phyloP scores from a whole-genome alignment of 2,329 filamentous ascomycete species.

The Fusarium falciforme region DNA sequence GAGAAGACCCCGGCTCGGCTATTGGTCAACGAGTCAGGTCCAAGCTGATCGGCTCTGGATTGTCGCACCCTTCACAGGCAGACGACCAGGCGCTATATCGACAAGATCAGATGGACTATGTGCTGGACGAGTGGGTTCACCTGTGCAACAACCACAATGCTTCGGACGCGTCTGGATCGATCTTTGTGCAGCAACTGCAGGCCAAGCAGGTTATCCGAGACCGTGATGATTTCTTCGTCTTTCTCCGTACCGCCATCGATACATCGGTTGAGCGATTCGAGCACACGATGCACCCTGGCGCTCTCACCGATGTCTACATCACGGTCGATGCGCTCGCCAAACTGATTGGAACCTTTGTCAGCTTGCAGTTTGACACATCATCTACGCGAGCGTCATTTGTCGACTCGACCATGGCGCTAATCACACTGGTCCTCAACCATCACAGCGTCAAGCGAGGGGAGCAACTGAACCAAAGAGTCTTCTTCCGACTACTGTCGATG shows the following conservation, averaged over 20 bases:
- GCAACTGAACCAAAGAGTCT: constrained; percentile 86
- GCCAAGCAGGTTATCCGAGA: constrained; percentile 77
- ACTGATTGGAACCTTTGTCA: constrained; percentile 80
- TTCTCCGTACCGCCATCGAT: constrained; percentile 86
- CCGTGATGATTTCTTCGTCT: constrained; percentile 81
- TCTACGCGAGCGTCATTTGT: constrained; percentile 77
- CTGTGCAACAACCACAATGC: constrained; percentile 82
- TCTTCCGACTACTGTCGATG: constrained; percentile 88
- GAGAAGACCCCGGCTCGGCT: constrained; percentile 74
- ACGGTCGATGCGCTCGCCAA: constrained; percentile 85
- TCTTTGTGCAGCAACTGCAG: constrained; percentile 89
- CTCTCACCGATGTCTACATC: constrained; percentile 65
- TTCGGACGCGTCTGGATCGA: constrained; percentile 75
- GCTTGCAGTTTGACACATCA: constrained; percentile 74
- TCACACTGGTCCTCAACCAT: constrained; percentile 84
- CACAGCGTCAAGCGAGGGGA: constrained; percentile 86
- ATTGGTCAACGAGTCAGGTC: constrained; percentile 78
- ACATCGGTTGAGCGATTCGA: constrained; percentile 83
- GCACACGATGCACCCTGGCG: constrained; percentile 72
- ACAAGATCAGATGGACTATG: constrained; percentile 89
- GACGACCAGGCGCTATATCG: constrained; percentile 66
- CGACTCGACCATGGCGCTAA: constrained; percentile 80
- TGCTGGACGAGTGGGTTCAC: constrained; percentile 95
- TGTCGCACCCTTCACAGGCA: constrained; percentile 53
- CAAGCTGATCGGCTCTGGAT: constrained; percentile 61